phyloP scores from a whole-genome alignment of 768 basidiomycete species.

The Mycena olivaceomarginata region DNA sequence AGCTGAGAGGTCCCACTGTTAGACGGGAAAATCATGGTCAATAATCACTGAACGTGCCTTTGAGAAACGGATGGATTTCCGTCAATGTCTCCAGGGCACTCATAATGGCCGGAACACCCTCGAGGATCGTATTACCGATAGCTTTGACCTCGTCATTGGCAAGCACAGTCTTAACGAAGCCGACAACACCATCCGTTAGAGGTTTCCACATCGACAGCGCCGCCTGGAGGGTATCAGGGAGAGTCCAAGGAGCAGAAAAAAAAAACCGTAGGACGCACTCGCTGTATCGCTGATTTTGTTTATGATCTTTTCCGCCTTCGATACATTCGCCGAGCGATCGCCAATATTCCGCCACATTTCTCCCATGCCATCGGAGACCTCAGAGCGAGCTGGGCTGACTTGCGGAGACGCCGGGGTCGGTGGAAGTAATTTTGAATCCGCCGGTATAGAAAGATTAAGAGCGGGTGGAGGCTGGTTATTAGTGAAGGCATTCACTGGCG shows the following conservation, averaged over 20 bases:
- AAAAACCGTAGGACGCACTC: conserved; percentile 7
- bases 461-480: background rate
- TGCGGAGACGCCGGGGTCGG: conserved; percentile 25
- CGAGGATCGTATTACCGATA: conserved; percentile 24
- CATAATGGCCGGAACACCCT: conserved; percentile 33
- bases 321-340: conserved; percentile 3
- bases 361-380: conserved; percentile 8
- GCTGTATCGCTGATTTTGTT: conserved; percentile 29
- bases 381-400: conserved; percentile 5
- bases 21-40: background rate
- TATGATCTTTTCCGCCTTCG: conserved; percentile 21
- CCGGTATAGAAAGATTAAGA: background rate
- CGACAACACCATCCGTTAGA: conserved; percentile 28
- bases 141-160: conserved; percentile 21
- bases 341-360: conserved; percentile 22
- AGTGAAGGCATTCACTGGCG: background rate
- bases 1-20: background rate
- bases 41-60: background rate
- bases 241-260: background rate
- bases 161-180: conserved; percentile 17
- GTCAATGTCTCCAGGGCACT: conserved; percentile 25
- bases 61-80: conserved; percentile 38
- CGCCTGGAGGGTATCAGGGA: background rate
- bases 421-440: conserved; percentile 12
- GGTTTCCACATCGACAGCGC: background rate